A percentile compares a stretch with the other conserved stretches of the same genome.
These are phyloP conservation scores for Canavalia gladiata DNA, from an alignment of 306 rosid species.

Conservation along the genomic window DNA sequence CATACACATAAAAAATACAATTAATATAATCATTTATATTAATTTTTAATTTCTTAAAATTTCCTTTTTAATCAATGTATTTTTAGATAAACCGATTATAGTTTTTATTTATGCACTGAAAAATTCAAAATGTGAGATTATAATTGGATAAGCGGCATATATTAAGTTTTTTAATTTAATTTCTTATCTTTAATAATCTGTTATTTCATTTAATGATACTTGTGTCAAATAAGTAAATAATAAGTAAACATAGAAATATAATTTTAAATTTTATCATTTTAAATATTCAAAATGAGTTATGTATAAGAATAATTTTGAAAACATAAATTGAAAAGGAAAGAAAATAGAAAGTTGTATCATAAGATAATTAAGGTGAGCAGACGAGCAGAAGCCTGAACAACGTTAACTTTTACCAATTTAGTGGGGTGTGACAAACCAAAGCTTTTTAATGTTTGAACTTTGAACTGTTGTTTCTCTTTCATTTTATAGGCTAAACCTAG, in stretches of 20 bases:
- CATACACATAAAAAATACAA: too few relatives aligned
- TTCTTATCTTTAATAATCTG: neutral
- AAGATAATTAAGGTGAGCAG: neutral
- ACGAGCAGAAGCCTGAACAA: neutral
- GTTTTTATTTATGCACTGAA: too few relatives aligned
- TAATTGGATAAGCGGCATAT: neutral
- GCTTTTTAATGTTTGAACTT: conserved; percentile 11
- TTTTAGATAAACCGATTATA: too few relatives aligned
- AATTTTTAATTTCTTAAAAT: too few relatives aligned
- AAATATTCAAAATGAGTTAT: too few relatives aligned
- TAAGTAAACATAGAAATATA: too few relatives aligned
- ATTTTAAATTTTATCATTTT: too few relatives aligned
- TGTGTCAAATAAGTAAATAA: neutral
- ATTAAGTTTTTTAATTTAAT: neutral
- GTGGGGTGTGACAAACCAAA: conserved; percentile 35
- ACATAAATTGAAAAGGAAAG: neutral
- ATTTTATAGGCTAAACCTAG: neutral
- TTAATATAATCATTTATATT: too few relatives aligned
- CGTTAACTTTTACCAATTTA: conserved; percentile 43
- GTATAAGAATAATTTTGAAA: neutral
- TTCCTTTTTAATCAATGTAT: too few relatives aligned
- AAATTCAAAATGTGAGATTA: neutral
- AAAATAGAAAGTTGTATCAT: neutral
- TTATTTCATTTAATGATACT: neutral
- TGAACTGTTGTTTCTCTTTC: conserved; percentile 8